phyloP scores from a whole-genome alignment of 768 basidiomycete species.

The Boletus pseudopeckii region DNA sequence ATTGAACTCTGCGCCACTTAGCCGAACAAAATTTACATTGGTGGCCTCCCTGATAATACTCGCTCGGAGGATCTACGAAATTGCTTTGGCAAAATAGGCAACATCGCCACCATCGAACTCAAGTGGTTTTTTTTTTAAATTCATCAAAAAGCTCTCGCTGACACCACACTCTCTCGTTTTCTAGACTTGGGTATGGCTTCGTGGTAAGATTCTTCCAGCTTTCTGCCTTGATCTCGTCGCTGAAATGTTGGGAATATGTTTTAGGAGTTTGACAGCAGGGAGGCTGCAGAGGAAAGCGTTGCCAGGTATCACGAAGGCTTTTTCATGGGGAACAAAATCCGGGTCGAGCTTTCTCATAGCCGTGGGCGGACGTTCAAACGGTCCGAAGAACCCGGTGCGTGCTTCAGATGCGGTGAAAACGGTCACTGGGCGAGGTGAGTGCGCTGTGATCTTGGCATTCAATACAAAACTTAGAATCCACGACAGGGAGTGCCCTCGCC shows the following conservation, averaged over 20 bases:
- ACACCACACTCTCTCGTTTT: constrained; percentile 1
- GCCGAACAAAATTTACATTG: constrained; percentile 93
- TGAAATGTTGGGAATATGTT: neutral
- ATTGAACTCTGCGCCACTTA: constrained; percentile 70
- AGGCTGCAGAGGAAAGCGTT: constrained; percentile 84
- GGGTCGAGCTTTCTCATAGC: constrained; percentile 82
- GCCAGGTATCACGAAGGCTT: constrained; percentile 85
- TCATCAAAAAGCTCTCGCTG: constrained; percentile 11
- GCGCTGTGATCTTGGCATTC: neutral
- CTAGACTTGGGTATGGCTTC: constrained; percentile 83
- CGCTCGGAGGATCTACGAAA: constrained; percentile 80
- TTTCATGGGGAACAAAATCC: constrained; percentile 92
- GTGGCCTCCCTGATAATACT: constrained; percentile 84
- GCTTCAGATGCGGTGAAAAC: constrained; percentile 81
- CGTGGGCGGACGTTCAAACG: constrained; percentile 80
- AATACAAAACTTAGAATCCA: constrained; percentile 2
- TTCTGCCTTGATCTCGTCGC: neutral
- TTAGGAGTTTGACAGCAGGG: constrained; percentile 79
- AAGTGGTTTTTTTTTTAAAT: constrained; percentile 55
- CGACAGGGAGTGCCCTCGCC: constrained; percentile 69
- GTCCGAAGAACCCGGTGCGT: constrained; percentile 81
- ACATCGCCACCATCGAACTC: constrained; percentile 71
- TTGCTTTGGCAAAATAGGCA: constrained; percentile 84
- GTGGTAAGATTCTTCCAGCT: constrained; percentile 54
- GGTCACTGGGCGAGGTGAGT: constrained; percentile 88